phyloP scores from a whole-genome alignment of 805 yeast genomes.

The Barnettozyma vustinii region DNA sequence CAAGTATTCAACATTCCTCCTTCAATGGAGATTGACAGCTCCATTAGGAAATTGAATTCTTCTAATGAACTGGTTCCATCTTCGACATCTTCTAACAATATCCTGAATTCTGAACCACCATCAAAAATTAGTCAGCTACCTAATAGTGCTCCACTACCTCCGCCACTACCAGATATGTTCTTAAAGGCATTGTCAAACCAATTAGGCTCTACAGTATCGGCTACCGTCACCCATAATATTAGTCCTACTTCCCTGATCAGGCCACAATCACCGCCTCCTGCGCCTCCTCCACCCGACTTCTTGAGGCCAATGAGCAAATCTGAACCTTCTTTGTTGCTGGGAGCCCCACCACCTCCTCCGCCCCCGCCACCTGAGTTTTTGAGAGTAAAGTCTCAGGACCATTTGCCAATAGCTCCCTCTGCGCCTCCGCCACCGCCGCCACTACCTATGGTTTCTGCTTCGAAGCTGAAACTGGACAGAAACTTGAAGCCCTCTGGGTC shows the following conservation, averaged over 20 bases:
- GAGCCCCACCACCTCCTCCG: conserved; percentile 5
- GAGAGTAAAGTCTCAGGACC: not conserved
- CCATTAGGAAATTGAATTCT: no score
- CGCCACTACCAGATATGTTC: not conserved
- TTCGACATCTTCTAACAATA: not conserved
- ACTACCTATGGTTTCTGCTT: conserved; percentile 9
- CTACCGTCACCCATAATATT: not conserved
- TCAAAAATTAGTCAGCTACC: not conserved
- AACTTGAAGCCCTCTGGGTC: not conserved
- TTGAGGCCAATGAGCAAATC: conserved; percentile 5
- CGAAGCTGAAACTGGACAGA: not conserved
- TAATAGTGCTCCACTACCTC: not conserved
- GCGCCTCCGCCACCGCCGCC: conserved; percentile 20
- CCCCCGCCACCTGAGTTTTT: conserved; percentile 7
- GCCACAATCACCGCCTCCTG: conserved; percentile 14
- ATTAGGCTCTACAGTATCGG: not conserved
- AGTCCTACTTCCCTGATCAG: not conserved
- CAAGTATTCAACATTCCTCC: not conserved
- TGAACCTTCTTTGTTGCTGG: not conserved
- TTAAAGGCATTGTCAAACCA: not conserved
- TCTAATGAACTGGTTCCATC: not conserved
- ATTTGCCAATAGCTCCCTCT: conserved; percentile 13
- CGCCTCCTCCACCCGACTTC: conserved; percentile 11
- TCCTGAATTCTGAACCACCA: not conserved
- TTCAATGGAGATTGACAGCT: not conserved